Evolutionary conservation across 495 filamentous ascomycete species (phyloP).

Genomic region (Cryomyces antarcticus): DNA sequence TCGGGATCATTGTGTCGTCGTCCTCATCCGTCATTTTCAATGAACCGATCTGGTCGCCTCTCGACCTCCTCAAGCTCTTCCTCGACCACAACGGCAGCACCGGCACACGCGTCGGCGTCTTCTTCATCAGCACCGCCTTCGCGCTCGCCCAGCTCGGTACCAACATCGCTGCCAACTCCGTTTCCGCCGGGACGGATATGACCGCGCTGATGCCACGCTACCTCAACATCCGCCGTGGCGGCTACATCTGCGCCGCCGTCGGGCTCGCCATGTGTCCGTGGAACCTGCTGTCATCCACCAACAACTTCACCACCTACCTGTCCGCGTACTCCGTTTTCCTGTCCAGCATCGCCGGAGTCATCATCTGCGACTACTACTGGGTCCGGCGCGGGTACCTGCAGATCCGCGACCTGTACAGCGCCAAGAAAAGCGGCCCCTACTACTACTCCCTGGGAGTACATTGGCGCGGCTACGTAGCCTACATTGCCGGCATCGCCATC

Average conservation of each 20-base stretch:
- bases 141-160: constrained; percentile 76
- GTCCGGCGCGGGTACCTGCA: constrained; percentile 70
- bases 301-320: constrained; percentile 87
- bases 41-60: constrained; percentile 70
- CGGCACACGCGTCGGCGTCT: constrained; percentile 68
- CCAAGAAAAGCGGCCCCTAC: constrained; percentile 44
- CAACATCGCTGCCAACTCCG: constrained; percentile 83
- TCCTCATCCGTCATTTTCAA: constrained; percentile 61
- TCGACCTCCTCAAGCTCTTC: constrained; percentile 55
- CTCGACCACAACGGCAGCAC: constrained; percentile 50
- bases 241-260: constrained; percentile 68
- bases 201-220: constrained; percentile 76
- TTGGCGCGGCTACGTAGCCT: constrained; percentile 68
- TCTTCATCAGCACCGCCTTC: constrained; percentile 68
- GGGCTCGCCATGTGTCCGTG: constrained; percentile 83
- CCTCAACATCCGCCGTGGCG: constrained; percentile 75
- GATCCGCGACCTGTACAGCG: constrained; percentile 61
- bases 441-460: constrained; percentile 55
- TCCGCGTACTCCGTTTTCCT: constrained; percentile 93
- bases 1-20: constrained; percentile 85
- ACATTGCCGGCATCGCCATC: constrained; percentile 70
- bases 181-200: constrained; percentile 75
- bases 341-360: constrained; percentile 78
- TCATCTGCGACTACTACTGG: constrained; percentile 77
- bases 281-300: constrained; percentile 56